A percentile compares a stretch with the other conserved stretches of the same genome.
These are phyloP conservation scores for Yamadazyma pseudoaaseri DNA, from an alignment of 1,139 yeast species.

Conservation along the genomic window DNA sequence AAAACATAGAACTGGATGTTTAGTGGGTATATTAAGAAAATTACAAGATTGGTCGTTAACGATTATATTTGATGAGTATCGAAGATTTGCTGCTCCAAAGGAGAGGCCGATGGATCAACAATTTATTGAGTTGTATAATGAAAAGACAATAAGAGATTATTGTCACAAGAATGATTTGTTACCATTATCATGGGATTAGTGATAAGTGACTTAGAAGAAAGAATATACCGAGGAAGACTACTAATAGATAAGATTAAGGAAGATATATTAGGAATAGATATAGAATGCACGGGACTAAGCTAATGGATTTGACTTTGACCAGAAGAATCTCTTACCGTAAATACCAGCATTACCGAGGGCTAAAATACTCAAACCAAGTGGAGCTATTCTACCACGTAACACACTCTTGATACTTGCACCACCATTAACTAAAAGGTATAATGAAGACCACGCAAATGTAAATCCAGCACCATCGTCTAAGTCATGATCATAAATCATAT, in stretches of 20 bases:
- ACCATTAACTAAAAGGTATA: constrained; percentile 77
- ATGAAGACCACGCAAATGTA: constrained; percentile 80
- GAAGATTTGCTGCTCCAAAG: constrained; percentile 92
- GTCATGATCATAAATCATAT: constrained; percentile 80
- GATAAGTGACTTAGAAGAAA: too few relatives aligned
- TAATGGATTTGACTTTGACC: too few relatives aligned
- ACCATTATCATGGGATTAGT: constrained; percentile 63
- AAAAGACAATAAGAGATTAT: constrained; percentile 50
- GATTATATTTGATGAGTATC: constrained; percentile 90
- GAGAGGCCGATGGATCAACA: constrained; percentile 95
- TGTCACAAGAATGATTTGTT: constrained; percentile 57
- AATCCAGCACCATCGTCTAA: constrained; percentile 85
- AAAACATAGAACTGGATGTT: constrained; percentile 94
- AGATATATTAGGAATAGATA: too few relatives aligned
- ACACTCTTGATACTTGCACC: constrained; percentile 49
- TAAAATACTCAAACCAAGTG: constrained; percentile 55
- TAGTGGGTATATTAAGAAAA: constrained; percentile 87
- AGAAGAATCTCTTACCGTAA: constrained; percentile 70
- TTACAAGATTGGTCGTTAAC: constrained; percentile 91
- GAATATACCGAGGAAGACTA: background rate
- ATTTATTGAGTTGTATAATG: constrained; percentile 85
- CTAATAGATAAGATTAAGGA: background rate
- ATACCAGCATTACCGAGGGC: constrained; percentile 63
- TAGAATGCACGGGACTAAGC: too few relatives aligned
- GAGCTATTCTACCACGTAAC: constrained; percentile 48